These are phyloP conservation scores for Quercus ilex DNA, from an alignment of 306 rosid species.

Conservation along the genomic window DNA sequence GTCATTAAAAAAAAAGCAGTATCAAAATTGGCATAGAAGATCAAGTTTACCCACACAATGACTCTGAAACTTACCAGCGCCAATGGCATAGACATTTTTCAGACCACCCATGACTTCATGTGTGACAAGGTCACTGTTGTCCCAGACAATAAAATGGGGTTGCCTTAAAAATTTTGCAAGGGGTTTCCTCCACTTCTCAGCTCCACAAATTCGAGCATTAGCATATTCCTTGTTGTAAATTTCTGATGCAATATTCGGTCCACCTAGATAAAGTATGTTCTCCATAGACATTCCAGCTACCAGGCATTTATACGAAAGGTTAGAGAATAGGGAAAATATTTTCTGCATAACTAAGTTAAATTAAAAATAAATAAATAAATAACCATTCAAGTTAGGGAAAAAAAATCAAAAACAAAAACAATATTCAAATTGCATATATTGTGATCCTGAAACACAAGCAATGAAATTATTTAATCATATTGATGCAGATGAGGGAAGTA, in stretches of 20 bases:
- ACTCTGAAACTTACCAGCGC: slow-evolving; percentile 62
- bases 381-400: not conserved
- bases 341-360: not conserved
- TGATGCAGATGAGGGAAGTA: no score
- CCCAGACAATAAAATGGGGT: slow-evolving; percentile 91
- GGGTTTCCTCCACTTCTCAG: slow-evolving; percentile 90
- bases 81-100: slow-evolving; percentile 94
- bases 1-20: not conserved
- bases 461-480: no score
- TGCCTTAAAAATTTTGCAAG: slow-evolving; percentile 84
- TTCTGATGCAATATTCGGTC: slow-evolving; percentile 94
- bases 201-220: slow-evolving; percentile 95
- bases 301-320: slow-evolving; percentile 9
- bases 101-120: slow-evolving; percentile 99
- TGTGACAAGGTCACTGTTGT: slow-evolving; percentile 87
- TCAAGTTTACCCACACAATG: not conserved
- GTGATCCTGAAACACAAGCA: no score
- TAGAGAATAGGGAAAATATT: slow-evolving; percentile 5
- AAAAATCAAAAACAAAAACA: not conserved
- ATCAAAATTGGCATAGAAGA: not conserved
- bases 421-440: not conserved
- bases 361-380: not conserved
- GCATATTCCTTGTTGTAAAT: slow-evolving; percentile 93
- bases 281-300: slow-evolving; percentile 81
- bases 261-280: slow-evolving; percentile 91